These are phyloP conservation scores for Coemansia linderi DNA, from an alignment of 371 early-diverging fungal species.

Conservation along the genomic window DNA sequence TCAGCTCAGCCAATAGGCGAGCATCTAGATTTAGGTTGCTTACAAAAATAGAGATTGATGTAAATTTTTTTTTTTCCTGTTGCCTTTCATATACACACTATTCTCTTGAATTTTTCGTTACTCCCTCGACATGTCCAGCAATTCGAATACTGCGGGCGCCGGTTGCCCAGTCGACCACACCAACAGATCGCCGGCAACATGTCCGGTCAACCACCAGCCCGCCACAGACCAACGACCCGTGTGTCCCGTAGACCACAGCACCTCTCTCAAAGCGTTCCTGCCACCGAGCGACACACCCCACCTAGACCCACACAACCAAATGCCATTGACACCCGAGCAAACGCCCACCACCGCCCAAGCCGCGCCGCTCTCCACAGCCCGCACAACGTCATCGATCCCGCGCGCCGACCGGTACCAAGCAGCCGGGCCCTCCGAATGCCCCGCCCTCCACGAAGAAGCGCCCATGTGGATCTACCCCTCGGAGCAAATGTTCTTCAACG, in stretches of 20 bases:
- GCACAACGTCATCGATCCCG: conserved; percentile 63
- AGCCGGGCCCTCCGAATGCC: conserved; percentile 43
- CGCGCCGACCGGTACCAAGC: conserved; percentile 42
- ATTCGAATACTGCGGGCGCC: conserved; percentile 9
- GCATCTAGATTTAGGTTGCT: too few species aligned
- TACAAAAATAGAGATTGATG: neutral
- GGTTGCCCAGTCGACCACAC: conserved; percentile 17
- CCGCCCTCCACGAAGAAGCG: conserved; percentile 21
- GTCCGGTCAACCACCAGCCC: conserved; percentile 17
- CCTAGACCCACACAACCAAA: conserved; percentile 80
- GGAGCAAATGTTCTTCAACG: conserved; percentile 91
- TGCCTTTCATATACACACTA: neutral
- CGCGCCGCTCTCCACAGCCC: conserved; percentile 68
- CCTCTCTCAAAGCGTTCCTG: conserved; percentile 15
- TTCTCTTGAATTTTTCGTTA: neutral
- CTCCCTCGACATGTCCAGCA: neutral
- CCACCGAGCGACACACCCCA: neutral
- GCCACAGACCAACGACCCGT: neutral
- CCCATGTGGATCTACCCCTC: conserved; percentile 93
- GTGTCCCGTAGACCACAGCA: conserved; percentile 35
- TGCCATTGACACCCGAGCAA: conserved; percentile 72
- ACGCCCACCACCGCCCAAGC: conserved; percentile 62
- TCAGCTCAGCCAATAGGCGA: neutral
- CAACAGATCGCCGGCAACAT: neutral
- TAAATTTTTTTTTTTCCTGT: neutral